Conservation (phyloP, 768 basidiomycete genomes). For the Hericium erinaceus region DNA sequence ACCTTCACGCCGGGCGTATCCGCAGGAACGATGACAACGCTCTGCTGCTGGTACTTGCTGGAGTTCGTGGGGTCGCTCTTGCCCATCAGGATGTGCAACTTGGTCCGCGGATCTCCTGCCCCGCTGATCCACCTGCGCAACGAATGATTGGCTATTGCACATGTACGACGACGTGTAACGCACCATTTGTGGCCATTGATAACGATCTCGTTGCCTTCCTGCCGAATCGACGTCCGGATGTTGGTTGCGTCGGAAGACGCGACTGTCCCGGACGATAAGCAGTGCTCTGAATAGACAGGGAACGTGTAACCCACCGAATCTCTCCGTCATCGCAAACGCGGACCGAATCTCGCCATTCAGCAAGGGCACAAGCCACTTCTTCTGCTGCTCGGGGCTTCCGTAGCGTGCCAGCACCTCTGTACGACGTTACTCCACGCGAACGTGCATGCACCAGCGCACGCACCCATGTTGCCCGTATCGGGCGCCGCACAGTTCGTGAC, state of each 20-base stretch:
- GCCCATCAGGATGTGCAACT: slow-evolving; percentile 89
- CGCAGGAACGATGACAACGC: slow-evolving; percentile 90
- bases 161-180: slow-evolving; percentile 1
- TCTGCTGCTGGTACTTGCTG: slow-evolving; percentile 74
- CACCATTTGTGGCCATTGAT: slow-evolving; percentile 97
- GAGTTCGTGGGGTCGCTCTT: slow-evolving; percentile 84
- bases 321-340: slow-evolving; percentile 96
- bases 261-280: slow-evolving; percentile 33
- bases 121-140: slow-evolving; percentile 87
- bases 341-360: slow-evolving; percentile 90
- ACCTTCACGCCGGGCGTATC: slow-evolving; percentile 80
- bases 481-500: slow-evolving; percentile 92
- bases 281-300: background rate
- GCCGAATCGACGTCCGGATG: slow-evolving; percentile 77
- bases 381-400: slow-evolving; percentile 84
- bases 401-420: slow-evolving; percentile 94
- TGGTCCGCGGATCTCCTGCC: slow-evolving; percentile 86
- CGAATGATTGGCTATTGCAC: background rate
- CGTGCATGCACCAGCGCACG: slow-evolving; percentile 14
- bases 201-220: slow-evolving; percentile 81
- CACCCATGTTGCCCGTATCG: slow-evolving; percentile 98
- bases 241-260: slow-evolving; percentile 97
- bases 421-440: background rate
- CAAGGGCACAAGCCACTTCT: slow-evolving; percentile 81
- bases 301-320: slow-evolving; percentile 47